These are phyloP conservation scores for Chlorencoelia australis DNA, from an alignment of 2,329 filamentous ascomycete species.

Conservation along the genomic window DNA sequence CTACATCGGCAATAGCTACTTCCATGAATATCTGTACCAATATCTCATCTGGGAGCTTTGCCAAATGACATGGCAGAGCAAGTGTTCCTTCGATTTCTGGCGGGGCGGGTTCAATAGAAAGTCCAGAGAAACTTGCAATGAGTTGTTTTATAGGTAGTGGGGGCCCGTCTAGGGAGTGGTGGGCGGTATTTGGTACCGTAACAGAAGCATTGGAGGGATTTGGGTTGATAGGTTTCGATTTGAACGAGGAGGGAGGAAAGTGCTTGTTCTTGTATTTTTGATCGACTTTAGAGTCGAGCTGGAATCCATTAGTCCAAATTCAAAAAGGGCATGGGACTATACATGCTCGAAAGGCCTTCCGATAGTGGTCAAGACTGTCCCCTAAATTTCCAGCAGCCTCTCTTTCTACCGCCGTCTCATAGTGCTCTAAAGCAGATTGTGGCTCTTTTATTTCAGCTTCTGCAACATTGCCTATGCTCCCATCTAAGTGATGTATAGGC, in stretches of 20 bases:
- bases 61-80: constrained; percentile 70
- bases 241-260: constrained; percentile 55
- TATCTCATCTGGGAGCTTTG: constrained; percentile 72
- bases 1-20: constrained; percentile 64
- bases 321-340: not conserved
- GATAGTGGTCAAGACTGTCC: constrained; percentile 79
- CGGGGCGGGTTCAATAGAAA: constrained; percentile 57
- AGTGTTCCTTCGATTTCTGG: constrained; percentile 63
- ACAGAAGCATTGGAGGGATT: constrained; percentile 38
- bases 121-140: constrained; percentile 61
- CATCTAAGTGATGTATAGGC: constrained; percentile 8
- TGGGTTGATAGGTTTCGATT: constrained; percentile 31
- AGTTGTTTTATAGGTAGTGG: constrained; percentile 54
- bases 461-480: constrained; percentile 1
- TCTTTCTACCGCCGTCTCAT: constrained; percentile 82
- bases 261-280: constrained; percentile 84
- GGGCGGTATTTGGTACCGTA: constrained; percentile 42
- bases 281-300: constrained; percentile 81
- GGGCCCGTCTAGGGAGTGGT: constrained; percentile 45
- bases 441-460: constrained; percentile 38
- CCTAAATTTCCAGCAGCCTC: constrained; percentile 78
- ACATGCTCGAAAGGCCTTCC: constrained; percentile 75
- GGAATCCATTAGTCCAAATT: constrained; percentile 9
- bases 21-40: constrained; percentile 68
- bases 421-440: constrained; percentile 78